A percentile compares a stretch with the other conserved stretches of the same genome.
Evolutionary conservation across 331 rosid species (phyloP).

Genomic region (Phaseolus coccineus): DNA sequence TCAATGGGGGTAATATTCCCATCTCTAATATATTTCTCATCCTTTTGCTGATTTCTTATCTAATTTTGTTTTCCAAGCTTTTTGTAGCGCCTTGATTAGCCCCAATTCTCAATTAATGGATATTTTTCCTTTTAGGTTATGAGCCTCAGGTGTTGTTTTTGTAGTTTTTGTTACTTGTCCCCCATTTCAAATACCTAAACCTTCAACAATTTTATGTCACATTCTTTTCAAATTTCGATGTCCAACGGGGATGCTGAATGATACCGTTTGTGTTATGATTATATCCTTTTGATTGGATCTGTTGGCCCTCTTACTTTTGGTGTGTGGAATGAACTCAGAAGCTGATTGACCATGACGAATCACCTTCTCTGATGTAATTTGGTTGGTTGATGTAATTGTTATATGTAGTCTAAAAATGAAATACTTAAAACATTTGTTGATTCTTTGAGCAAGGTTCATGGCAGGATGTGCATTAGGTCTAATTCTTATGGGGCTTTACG

Average conservation of each 20-base stretch:
- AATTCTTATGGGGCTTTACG: neutral
- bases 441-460: neutral
- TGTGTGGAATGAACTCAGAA: slow-evolving; percentile 5
- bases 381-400: slow-evolving; percentile 27
- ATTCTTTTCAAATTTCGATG: neutral
- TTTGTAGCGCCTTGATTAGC: slow-evolving; percentile 20
- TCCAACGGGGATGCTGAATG: neutral
- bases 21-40: slow-evolving; percentile 37
- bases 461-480: slow-evolving; percentile 3
- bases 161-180: neutral
- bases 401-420: neutral
- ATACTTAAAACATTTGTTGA: no score
- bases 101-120: neutral
- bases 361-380: neutral
- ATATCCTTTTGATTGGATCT: slow-evolving; percentile 45
- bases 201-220: neutral
- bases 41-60: neutral
- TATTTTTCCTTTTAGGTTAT: slow-evolving; percentile 14
- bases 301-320: neutral
- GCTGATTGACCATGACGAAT: neutral
- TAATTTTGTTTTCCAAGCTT: neutral
- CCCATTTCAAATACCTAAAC: neutral
- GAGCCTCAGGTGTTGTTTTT: slow-evolving; percentile 10
- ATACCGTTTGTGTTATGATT: slow-evolving; percentile 10
- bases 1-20: slow-evolving; percentile 82